Evolutionary conservation across 208 protist species (phyloP).

Genomic region (Leishmania martiniquensis): DNA sequence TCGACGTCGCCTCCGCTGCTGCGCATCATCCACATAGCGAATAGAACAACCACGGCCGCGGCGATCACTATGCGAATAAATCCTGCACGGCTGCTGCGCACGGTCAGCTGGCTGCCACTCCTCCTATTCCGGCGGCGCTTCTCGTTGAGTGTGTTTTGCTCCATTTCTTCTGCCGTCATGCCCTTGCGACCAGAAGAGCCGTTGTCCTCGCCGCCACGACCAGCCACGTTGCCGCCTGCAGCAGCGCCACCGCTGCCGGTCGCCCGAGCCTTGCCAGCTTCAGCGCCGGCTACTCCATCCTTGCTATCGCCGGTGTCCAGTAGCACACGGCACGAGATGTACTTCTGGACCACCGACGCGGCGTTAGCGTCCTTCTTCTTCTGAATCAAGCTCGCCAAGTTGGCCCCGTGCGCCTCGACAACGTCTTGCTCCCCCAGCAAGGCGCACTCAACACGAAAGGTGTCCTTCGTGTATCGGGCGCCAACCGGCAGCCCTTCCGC

Average conservation of each 20-base stretch:
- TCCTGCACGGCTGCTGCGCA: constrained; percentile 3
- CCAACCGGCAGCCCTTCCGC: constrained; percentile 15
- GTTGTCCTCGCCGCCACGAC: constrained; percentile 1
- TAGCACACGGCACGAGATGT: constrained; percentile 48
- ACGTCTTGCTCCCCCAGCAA: constrained; percentile 53
- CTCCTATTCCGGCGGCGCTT: constrained; percentile 92
- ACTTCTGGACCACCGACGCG: constrained; percentile 51
- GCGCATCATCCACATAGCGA: constrained; percentile 27
- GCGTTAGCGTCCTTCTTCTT: constrained; percentile 56
- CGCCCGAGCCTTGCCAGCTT: background rate
- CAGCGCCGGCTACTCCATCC: background rate
- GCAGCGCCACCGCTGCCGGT: background rate
- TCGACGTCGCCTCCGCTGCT: background rate
- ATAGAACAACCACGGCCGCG: constrained; percentile 13
- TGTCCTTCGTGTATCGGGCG: constrained; percentile 47
- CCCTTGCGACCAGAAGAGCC: constrained; percentile 3
- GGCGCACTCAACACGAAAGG: constrained; percentile 82
- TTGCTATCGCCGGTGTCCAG: constrained; percentile 24
- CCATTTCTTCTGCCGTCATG: constrained; percentile 34
- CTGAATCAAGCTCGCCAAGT: constrained; percentile 73
- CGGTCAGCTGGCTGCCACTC: background rate
- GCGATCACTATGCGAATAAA: constrained; percentile 15
- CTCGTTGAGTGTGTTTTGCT: constrained; percentile 36
- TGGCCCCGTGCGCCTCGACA: constrained; percentile 58
- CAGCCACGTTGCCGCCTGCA: background rate